These are phyloP conservation scores for Jamesozyma piceae DNA, from an alignment of 805 yeast species.

Conservation along the genomic window DNA sequence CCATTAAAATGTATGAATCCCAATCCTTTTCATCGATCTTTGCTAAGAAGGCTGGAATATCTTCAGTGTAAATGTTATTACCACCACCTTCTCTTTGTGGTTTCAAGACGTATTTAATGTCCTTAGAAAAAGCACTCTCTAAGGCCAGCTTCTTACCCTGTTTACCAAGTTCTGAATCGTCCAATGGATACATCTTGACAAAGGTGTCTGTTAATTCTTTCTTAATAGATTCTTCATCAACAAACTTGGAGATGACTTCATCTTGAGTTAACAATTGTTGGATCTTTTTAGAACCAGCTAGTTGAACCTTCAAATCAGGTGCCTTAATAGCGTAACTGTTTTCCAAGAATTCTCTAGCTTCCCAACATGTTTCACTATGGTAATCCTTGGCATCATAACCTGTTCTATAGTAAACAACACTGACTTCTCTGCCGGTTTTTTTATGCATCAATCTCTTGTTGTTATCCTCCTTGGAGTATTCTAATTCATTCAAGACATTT, in stretches of 20 bases:
- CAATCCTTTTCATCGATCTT: conserved; percentile 58
- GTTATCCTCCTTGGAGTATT: conserved; percentile 3
- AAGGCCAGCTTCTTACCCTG: conserved; percentile 59
- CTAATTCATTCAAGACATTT: conserved; percentile 36
- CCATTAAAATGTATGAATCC: conserved; percentile 92
- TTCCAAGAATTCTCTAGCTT: conserved; percentile 63
- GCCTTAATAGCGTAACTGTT: conserved; percentile 76
- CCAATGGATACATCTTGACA: conserved; percentile 82
- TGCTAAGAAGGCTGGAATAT: conserved; percentile 67
- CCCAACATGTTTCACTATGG: conserved; percentile 60
- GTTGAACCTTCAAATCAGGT: conserved; percentile 80
- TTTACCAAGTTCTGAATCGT: conserved; percentile 52
- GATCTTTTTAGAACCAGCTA: conserved; percentile 87
- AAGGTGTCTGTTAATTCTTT: conserved; percentile 43
- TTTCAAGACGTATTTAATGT: conserved; percentile 60
- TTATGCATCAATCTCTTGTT: conserved; percentile 45
- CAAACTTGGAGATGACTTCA: conserved; percentile 38
- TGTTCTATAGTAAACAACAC: conserved; percentile 83
- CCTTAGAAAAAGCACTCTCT: conserved; percentile 42
- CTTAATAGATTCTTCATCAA: conserved; percentile 29
- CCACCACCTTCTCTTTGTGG: conserved; percentile 99
- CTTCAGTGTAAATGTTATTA: conserved; percentile 78
- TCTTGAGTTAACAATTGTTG: conserved; percentile 76
- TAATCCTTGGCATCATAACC: conserved; percentile 86
- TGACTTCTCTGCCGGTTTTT: conserved; percentile 57